Evolutionary conservation across 1,284 basidiomycete species (phyloP).

Genomic region (Tilletia horrida): DNA sequence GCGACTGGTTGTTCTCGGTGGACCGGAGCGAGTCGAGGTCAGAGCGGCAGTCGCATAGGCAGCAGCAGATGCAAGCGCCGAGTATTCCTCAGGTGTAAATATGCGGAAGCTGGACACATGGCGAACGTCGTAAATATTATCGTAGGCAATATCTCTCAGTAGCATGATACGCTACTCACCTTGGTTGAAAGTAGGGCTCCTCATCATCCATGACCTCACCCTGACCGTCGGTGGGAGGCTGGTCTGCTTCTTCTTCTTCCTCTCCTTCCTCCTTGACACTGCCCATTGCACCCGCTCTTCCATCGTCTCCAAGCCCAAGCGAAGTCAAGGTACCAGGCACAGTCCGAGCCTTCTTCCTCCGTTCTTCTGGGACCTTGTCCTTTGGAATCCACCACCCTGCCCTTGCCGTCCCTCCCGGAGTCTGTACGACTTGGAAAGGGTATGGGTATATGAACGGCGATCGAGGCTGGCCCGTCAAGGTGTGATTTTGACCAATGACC

Average conservation of each 20-base stretch:
- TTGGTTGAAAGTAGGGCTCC: slow-evolving; percentile 35
- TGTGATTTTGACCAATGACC: slow-evolving; percentile 22
- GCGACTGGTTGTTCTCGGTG: not conserved
- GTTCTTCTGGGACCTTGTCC: slow-evolving; percentile 5
- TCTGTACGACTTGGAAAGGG: slow-evolving; percentile 46
- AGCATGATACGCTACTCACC: slow-evolving; percentile 18
- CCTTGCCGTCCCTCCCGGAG: slow-evolving; percentile 41
- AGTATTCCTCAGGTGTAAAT: slow-evolving; percentile 38
- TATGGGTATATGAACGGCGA: slow-evolving; percentile 33
- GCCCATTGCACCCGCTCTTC: not conserved
- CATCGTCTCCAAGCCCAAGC: not conserved
- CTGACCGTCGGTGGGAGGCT: not conserved
- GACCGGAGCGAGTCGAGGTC: slow-evolving; percentile 34
- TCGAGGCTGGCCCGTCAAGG: slow-evolving; percentile 9
- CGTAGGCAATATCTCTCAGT: not conserved
- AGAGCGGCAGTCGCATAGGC: slow-evolving; percentile 46
- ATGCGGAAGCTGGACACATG: slow-evolving; percentile 26
- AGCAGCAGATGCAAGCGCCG: slow-evolving; percentile 44
- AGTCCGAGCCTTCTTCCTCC: not conserved
- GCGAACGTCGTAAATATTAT: not conserved
- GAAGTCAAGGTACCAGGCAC: slow-evolving; percentile 1
- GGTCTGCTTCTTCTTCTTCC: slow-evolving; percentile 20
- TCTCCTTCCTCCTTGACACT: slow-evolving; percentile 19
- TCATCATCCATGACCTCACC: not conserved
- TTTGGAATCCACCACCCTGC: slow-evolving; percentile 47